Evolutionary conservation across 1,139 yeast species (phyloP).

Genomic region (Diutina siamensis): DNA sequence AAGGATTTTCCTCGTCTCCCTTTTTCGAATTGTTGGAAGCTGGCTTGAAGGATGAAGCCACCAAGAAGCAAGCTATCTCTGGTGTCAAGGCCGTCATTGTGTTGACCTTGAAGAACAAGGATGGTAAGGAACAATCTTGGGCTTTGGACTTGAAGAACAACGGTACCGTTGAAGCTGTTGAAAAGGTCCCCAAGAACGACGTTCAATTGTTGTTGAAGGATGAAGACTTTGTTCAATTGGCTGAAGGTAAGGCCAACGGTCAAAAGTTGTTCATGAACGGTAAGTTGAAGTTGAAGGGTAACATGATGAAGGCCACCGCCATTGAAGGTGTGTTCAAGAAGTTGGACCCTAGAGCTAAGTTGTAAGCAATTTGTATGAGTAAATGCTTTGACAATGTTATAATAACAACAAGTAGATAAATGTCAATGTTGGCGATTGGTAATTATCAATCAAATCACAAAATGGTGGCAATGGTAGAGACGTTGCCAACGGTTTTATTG

Average conservation of each 20-base stretch:
- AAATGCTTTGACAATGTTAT: not conserved
- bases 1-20: slow-evolving; percentile 38
- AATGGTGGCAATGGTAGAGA: too few species aligned
- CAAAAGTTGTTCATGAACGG: slow-evolving; percentile 80
- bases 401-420: too few species aligned
- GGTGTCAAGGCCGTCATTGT: slow-evolving; percentile 55
- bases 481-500: too few species aligned
- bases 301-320: slow-evolving; percentile 80
- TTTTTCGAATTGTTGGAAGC: slow-evolving; percentile 31
- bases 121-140: slow-evolving; percentile 59
- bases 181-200: slow-evolving; percentile 43
- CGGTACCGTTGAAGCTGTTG: slow-evolving; percentile 43
- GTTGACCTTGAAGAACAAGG: slow-evolving; percentile 60
- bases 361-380: slow-evolving; percentile 8
- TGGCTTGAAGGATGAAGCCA: slow-evolving; percentile 28
- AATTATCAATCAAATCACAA: too few species aligned
- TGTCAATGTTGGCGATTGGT: too few species aligned
- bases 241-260: slow-evolving; percentile 70
- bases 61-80: slow-evolving; percentile 30
- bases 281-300: slow-evolving; percentile 76
- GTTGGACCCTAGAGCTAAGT: slow-evolving; percentile 44
- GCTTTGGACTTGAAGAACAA: slow-evolving; percentile 55
- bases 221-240: slow-evolving; percentile 54
- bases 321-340: slow-evolving; percentile 64
- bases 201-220: slow-evolving; percentile 58